Evolutionary conservation across 2,329 filamentous ascomycete species (phyloP), one percentile per base, ranked within the genome.

Genomic region (Daldinia eschscholtzii): DNA sequence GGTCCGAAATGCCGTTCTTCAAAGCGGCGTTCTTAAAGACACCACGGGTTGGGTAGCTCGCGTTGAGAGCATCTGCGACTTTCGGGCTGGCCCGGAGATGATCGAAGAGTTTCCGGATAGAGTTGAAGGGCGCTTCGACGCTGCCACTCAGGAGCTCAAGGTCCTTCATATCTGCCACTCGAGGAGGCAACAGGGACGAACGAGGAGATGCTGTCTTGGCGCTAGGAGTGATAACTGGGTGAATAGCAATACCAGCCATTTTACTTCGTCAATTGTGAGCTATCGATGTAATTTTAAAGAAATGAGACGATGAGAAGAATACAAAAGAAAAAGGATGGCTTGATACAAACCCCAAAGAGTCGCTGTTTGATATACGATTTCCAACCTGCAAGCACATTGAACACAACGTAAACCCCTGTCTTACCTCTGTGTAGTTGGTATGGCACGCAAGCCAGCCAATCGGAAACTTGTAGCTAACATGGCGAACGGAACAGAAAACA

Each of bases 1-100:
- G 59, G 26, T 67, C 64, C 35, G 64, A 52, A 6, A 10, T 10
- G 46, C 53, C 20, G 46, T 59, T 62, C 10, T 30, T 37, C n/a
- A 59, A 13, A 2, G 59, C 64, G n/a, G 64, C 46, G 23, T 15
- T 30, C 46, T 30, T 50, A 13, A 50, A 50, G 13, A 50, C 46
- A 13, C 46, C 46, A 13, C 46, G 46, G 7, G 46, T 28, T 13
- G 46, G 26, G 26, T 50, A 50, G 2, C 6, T 30, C 12, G 46
- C 13, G 23, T 50, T 30, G 26, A 50, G 46, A 30, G 46, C 46
- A 30, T 50, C 13, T 4, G 46, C 15, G 2, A 26, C 13, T n/a
- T 50, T 13, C 15, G 23, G 15, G 13, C 13, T 50, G 23, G 44
- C 44, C 12, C 44, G 23, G 6, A 50, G 44, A 50, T 50, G 44